phyloP scores from a whole-genome alignment of 495 filamentous ascomycete species.

The Neurospora sp. region DNA sequence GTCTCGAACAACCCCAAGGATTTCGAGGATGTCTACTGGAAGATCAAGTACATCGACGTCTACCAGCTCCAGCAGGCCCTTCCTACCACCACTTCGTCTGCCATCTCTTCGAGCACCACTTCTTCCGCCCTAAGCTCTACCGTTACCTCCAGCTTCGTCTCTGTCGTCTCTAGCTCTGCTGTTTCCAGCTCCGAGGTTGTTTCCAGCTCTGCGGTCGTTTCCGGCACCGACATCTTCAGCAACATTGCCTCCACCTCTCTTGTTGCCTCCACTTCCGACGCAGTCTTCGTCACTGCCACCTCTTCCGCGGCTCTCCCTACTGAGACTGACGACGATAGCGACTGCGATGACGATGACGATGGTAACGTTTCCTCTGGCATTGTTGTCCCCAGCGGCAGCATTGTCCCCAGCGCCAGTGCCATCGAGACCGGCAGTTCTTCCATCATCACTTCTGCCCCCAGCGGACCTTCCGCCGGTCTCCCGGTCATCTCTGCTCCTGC shows the following conservation, averaged over 20 bases:
- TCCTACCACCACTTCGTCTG: not conserved
- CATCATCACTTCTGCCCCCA: constrained; percentile 1
- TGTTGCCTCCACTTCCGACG: not conserved
- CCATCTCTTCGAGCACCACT: constrained; percentile 1
- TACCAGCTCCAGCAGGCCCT: constrained; percentile 18
- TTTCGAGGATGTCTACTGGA: constrained; percentile 49
- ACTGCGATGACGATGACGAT: not conserved
- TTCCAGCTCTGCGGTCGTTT: not conserved
- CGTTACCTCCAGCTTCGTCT: not conserved
- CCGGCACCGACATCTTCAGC: not conserved
- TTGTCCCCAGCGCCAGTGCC: not conserved
- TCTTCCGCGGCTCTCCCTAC: not conserved
- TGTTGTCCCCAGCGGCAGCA: not conserved
- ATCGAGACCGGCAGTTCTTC: not conserved
- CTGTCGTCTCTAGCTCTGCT: not conserved
- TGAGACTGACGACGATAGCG: not conserved
- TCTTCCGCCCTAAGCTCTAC: not conserved
- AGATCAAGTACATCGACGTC: constrained; percentile 45
- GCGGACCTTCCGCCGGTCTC: constrained; percentile 47
- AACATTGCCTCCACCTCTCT: not conserved
- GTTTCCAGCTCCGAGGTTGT: not conserved
- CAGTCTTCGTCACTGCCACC: not conserved
- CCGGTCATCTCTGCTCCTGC: constrained; percentile 54
- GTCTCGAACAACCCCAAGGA: constrained; percentile 46
- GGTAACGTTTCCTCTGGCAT: not conserved